Base-by-base conservation (phyloP, 2,329 filamentous ascomycete species). In the Capronia coronata region DNA sequence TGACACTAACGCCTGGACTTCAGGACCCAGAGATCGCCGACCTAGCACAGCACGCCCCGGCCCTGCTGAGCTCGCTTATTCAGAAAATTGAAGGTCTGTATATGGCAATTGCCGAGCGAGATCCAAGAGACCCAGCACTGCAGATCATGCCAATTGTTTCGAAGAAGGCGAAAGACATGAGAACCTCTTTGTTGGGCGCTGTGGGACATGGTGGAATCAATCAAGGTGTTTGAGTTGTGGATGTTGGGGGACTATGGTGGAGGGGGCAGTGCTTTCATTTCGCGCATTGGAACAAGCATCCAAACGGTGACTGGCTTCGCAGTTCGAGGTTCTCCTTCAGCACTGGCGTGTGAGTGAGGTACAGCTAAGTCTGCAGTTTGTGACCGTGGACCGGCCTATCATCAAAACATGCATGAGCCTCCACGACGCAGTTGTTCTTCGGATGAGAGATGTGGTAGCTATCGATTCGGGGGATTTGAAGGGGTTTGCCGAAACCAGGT, bases 61-160 rank as follows among this genome's bases (percentile, higher is more conserved):
- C 48, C 39, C 39, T 61, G 27, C 43, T 59, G 32, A 56, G 47
- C 38, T 56, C 50, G n/a, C 67, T 83, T 39, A 72, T 71, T 41
- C 69, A 77, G 60, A 75, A 79, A 41, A 67, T 83, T 40, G 75
- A 80, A 47, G 67, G 65, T 23, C 68, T 77, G 16, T 61, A 60
- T 47, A 56, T 80, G 70, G 63, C 69, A 19, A 70, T 80, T 46
- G 75, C 76, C 2, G 71, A 79, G 63, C 70, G 62, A 35, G 69
- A 72, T 32, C 74, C 75, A 1, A 68, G 72, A 35, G 74, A 76
- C 57, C 71, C 70, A n/a, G 67, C 78, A 25, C 64, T 78, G 43
- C 72, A 73, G 50, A 68, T 68, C 56, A 77, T 79, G 51, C 70
- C 74, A 11, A 64, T 66, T 5, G 63, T 79, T 27, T 65, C 67